Evolutionary conservation across 2,329 filamentous ascomycete species (phyloP).

Genomic region (Capronia epimyces): DNA sequence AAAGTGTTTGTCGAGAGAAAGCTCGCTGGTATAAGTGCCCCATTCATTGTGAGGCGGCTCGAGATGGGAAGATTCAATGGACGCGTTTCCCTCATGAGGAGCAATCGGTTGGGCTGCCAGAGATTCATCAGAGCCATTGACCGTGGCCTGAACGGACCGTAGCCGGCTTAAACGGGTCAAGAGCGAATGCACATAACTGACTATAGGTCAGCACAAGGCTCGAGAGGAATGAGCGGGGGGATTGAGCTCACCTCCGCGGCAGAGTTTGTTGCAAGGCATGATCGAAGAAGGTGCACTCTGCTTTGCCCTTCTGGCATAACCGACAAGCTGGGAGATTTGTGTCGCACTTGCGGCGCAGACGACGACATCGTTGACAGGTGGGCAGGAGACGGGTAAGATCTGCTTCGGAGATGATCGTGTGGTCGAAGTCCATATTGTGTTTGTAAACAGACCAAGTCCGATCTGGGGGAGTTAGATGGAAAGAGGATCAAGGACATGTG

Average conservation of each 20-base stretch:
- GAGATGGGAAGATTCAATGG: slow-evolving; percentile 14
- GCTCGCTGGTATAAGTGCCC: slow-evolving; percentile 25
- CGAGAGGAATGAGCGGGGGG: background rate
- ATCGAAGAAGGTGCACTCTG: slow-evolving; percentile 31
- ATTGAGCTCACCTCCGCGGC: slow-evolving; percentile 27
- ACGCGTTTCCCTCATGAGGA: slow-evolving; percentile 18
- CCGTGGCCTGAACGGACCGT: slow-evolving; percentile 25
- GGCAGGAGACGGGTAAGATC: slow-evolving; percentile 29
- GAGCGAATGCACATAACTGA: slow-evolving; percentile 29
- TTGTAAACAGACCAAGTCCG: slow-evolving; percentile 24
- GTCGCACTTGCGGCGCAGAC: slow-evolving; percentile 30
- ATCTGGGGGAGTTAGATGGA: slow-evolving; percentile 7
- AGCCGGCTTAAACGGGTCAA: slow-evolving; percentile 27
- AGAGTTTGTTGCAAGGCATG: slow-evolving; percentile 30
- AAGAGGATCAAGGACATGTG: slow-evolving; percentile 23
- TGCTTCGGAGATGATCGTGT: slow-evolving; percentile 30
- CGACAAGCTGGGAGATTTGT: slow-evolving; percentile 30
- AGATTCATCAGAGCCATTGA: slow-evolving; percentile 19
- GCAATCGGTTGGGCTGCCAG: slow-evolving; percentile 8
- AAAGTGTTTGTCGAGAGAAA: slow-evolving; percentile 31
- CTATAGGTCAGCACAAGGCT: slow-evolving; percentile 1
- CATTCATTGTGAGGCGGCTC: slow-evolving; percentile 18
- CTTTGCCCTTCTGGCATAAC: slow-evolving; percentile 31
- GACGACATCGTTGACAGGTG: slow-evolving; percentile 30
- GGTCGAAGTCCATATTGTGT: slow-evolving; percentile 20